phyloP scores from a whole-genome alignment of 148 eudicot species.

The Selenicereus undatus region DNA sequence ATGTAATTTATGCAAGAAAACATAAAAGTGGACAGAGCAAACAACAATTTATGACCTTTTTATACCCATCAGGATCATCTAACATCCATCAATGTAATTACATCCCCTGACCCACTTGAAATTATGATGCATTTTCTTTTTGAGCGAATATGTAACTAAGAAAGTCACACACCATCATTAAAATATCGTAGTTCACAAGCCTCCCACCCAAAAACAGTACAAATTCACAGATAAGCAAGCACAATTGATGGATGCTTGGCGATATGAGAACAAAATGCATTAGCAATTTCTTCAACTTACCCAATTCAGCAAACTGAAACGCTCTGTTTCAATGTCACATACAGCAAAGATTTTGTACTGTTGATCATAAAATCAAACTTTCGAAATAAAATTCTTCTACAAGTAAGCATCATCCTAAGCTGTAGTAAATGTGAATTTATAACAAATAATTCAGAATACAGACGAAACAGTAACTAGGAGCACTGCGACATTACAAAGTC shows the following conservation, averaged over 20 bases:
- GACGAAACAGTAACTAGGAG: background rate
- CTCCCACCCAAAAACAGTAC: too few relatives aligned
- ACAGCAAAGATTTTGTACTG: too few relatives aligned
- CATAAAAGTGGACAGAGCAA: background rate
- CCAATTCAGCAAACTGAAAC: background rate
- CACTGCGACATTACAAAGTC: background rate
- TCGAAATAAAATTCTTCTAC: background rate
- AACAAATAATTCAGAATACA: background rate
- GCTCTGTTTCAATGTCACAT: background rate
- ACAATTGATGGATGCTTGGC: background rate
- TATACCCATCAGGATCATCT: background rate
- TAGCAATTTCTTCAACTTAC: background rate
- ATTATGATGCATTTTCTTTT: background rate
- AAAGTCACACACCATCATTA: background rate
- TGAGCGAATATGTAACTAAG: background rate
- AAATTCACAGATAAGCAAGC: background rate
- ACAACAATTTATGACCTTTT: background rate
- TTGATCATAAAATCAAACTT: background rate
- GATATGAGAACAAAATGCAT: background rate
- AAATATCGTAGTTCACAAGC: too few relatives aligned
- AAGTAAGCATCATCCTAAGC: background rate
- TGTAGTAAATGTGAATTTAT: background rate
- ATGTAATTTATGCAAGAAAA: background rate
- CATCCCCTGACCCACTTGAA: background rate
- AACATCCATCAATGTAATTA: background rate